Evolutionary conservation across 345 rosid species (phyloP), one percentile per base, ranked within the genome.

Genomic region (Lagerstroemia speciosa): DNA sequence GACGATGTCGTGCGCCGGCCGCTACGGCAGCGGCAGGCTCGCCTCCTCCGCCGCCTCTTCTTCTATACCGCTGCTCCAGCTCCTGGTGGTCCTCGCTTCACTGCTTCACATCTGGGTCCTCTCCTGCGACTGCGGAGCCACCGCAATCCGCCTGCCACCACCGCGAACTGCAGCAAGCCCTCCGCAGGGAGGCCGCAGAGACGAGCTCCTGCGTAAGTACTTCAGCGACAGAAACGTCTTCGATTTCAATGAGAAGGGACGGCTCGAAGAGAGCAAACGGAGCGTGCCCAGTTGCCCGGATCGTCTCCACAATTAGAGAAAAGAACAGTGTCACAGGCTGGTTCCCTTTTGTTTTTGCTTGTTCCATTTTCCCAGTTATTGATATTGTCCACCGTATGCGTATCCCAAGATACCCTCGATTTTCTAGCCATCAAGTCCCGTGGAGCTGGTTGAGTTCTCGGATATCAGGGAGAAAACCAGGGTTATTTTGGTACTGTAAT

Each of bases 281-380:
- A 73, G 37, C 2, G 76, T 73, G 37, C 76, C 76, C 52, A 73
- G 76, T 12, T 73, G 71, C 71, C 76, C 76, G 38, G 76, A 73
- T 48, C 76, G 71, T 52, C 76, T 73, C 62, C 76, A 73, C 76
- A 73, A 73, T 57, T 72, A 58, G 36, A 41, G 6, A 41, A 9
- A 9, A 41, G 0, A 41, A 41, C 46, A n/a, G n/a, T n/a, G n/a
- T n/a, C n/a, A n/a, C n/a, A 41, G 46, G 14, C 38, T 36, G 8
- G 2, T 9, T 41, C 46, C 27, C 31, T 2, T 33, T 9, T 64
- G 12, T 32, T 15, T 9, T 22, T n/a, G 1, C 40, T 31, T 32
- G 34, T 62, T 62, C n/a, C 12, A 45, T 70, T 26, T 36, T 36
- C 38, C 38, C 24, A 34, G 27, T 69, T 62, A 16, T 46, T 32